These are phyloP conservation scores for Fraxinus xanthoxyloides DNA, from an alignment of 305 asterid genomes.

Conservation along the genomic window DNA sequence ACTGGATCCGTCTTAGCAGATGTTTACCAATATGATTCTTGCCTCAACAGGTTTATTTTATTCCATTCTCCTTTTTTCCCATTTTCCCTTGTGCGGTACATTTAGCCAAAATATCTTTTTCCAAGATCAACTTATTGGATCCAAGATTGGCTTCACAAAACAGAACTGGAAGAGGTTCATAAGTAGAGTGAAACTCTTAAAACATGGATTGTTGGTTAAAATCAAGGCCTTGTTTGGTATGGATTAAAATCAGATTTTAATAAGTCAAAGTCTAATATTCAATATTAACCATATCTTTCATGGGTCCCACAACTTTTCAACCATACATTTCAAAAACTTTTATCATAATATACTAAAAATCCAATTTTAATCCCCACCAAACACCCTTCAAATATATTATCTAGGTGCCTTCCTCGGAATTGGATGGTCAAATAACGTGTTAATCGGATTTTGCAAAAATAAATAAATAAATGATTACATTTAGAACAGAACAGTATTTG, in stretches of 20 bases:
- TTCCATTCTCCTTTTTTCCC: neutral
- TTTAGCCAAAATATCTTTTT: neutral
- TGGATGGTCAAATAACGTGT: neutral
- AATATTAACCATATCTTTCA: too few species aligned
- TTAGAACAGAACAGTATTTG: neutral
- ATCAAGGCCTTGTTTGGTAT: neutral
- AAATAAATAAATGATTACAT: neutral
- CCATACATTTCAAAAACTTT: too few species aligned
- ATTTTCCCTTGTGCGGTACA: neutral
- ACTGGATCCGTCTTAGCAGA: slow-evolving; percentile 47
- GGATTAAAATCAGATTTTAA: too few species aligned
- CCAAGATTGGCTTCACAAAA: neutral
- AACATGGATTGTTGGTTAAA: neutral
- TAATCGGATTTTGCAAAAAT: neutral
- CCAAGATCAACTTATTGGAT: neutral
- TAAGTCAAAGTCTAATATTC: too few species aligned
- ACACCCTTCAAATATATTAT: neutral
- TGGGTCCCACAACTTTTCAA: too few species aligned
- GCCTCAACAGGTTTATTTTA: slow-evolving; percentile 59
- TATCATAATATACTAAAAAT: too few species aligned
- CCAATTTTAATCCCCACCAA: too few species aligned
- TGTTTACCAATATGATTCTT: slow-evolving; percentile 69
- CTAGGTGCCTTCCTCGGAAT: neutral
- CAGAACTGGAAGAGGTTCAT: neutral
- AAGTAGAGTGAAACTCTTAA: neutral